A percentile compares a stretch with the other conserved stretches of the same genome.
These are phyloP conservation scores for Talaromyces atroroseus DNA, from an alignment of 2,329 filamentous ascomycete species.

Conservation along the genomic window DNA sequence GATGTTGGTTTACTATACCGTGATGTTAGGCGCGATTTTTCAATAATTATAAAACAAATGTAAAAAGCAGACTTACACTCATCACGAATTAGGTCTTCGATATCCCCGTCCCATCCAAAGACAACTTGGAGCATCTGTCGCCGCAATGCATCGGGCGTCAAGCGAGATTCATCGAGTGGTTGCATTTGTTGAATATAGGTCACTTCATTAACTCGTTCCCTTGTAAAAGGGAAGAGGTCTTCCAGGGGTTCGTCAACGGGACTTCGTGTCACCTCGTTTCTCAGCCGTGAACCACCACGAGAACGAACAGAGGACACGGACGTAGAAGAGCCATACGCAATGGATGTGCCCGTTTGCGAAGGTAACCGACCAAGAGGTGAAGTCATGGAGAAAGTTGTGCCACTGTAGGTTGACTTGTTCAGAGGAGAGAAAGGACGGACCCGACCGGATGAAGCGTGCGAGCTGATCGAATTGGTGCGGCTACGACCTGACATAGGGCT, in stretches of 20 bases:
- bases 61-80: slow-evolving; percentile 52
- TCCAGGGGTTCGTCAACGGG: slow-evolving; percentile 66
- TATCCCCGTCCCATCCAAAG: slow-evolving; percentile 89
- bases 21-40: neutral
- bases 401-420: slow-evolving; percentile 38
- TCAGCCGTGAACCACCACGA: slow-evolving; percentile 59
- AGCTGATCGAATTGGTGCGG: slow-evolving; percentile 58
- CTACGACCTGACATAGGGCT: slow-evolving; percentile 62
- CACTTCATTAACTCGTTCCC: slow-evolving; percentile 73
- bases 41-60: neutral
- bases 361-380: slow-evolving; percentile 30
- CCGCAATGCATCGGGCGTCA: slow-evolving; percentile 72
- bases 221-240: slow-evolving; percentile 82
- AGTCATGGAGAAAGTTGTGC: slow-evolving; percentile 42
- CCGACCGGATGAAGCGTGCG: slow-evolving; percentile 48
- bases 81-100: slow-evolving; percentile 74
- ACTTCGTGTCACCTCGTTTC: slow-evolving; percentile 74
- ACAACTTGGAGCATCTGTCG: slow-evolving; percentile 88
- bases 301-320: slow-evolving; percentile 46
- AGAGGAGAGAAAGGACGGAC: slow-evolving; percentile 37
- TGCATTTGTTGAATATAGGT: slow-evolving; percentile 69
- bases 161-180: slow-evolving; percentile 50
- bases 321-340: slow-evolving; percentile 36
- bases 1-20: slow-evolving; percentile 59
- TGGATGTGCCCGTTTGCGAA: slow-evolving; percentile 38